A percentile compares a stretch with the other conserved stretches of the same genome.
These are phyloP conservation scores for Melocanna baccifera DNA, from an alignment of 176 grass and related monocot species.

Conservation along the genomic window DNA sequence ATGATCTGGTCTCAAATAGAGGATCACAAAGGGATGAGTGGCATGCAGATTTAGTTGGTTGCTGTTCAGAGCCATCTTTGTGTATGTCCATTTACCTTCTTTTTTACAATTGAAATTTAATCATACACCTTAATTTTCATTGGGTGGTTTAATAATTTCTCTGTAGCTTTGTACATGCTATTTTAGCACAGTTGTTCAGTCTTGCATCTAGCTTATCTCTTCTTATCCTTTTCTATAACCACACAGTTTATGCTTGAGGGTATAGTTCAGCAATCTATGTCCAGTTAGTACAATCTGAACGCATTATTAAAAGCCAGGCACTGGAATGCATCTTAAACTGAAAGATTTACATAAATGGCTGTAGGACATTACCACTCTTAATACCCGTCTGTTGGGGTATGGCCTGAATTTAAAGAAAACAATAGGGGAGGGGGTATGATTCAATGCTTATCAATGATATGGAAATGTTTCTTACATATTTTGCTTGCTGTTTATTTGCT, in stretches of 20 bases:
- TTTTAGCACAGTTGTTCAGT: not conserved
- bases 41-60: constrained; percentile 98
- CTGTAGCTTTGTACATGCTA: not conserved
- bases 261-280: not conserved
- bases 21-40: constrained; percentile 59
- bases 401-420: not conserved
- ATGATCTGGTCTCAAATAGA: constrained; percentile 46
- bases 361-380: not conserved
- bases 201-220: not conserved
- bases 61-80: constrained; percentile 92
- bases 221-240: not conserved
- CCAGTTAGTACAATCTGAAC: not conserved
- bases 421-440: not conserved
- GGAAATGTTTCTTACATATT: constrained; percentile 17
- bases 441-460: not conserved
- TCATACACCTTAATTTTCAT: not conserved
- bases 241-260: not conserved
- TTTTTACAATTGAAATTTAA: not conserved
- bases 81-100: constrained; percentile 62
- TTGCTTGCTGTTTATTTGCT: not conserved
- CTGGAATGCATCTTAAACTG: not conserved
- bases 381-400: not conserved
- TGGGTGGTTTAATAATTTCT: not conserved
- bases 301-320: not conserved
- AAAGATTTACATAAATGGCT: not conserved